Percentiles rank a stretch among this genome's conserved stretches.
Evolutionary conservation across 345 rosid species (phyloP).

Genomic region (Erysimum cheiranthoides): DNA sequence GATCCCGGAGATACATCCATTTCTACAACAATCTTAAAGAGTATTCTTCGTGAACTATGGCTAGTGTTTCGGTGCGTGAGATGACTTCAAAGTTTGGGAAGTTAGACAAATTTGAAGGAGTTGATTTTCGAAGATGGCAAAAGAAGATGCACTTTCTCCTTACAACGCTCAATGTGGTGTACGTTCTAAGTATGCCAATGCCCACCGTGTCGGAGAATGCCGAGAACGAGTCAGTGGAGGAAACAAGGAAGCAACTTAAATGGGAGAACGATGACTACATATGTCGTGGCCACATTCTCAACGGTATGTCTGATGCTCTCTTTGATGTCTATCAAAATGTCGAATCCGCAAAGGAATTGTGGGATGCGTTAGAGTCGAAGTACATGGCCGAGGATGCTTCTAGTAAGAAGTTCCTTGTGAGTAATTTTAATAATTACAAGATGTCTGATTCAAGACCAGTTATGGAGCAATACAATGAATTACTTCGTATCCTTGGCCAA

Average conservation of each 20-base stretch:
- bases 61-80: too few relatives aligned
- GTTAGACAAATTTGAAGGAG: too few relatives aligned
- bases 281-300: neutral
- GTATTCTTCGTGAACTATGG: too few relatives aligned
- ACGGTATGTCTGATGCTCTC: neutral
- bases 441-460: neutral
- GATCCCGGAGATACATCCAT: too few relatives aligned
- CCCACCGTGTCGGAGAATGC: neutral
- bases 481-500: neutral
- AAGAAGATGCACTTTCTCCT: too few relatives aligned
- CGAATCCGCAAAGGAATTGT: neutral
- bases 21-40: too few relatives aligned
- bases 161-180: neutral
- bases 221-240: neutral
- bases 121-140: too few relatives aligned
- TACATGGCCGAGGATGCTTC: constrained; percentile 10
- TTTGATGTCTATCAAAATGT: constrained; percentile 8
- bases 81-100: too few relatives aligned
- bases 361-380: neutral
- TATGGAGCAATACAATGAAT: constrained; percentile 18
- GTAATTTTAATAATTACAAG: constrained; percentile 2
- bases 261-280: neutral
- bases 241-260: neutral
- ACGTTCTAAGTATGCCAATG: neutral
- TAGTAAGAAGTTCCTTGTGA: constrained; percentile 4